Evolutionary conservation across 2,329 filamentous ascomycete species (phyloP).

Genomic region (Alternaria brassicicola): DNA sequence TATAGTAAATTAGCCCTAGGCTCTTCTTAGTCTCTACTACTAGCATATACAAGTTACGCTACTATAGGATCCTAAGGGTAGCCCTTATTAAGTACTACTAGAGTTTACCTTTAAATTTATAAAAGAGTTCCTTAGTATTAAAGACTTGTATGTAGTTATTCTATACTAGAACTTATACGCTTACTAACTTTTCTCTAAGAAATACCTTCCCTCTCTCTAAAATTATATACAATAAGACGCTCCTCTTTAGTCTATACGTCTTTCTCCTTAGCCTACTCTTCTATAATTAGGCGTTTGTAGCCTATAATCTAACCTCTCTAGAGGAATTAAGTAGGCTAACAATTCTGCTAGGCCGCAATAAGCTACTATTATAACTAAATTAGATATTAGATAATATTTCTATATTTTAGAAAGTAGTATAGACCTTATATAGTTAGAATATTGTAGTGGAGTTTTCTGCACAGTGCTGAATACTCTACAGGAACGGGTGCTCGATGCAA

Average conservation of each 20-base stretch:
- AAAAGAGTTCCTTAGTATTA: background rate
- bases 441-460: no score
- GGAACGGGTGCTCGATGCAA: no score
- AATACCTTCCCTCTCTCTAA: conserved; percentile 42
- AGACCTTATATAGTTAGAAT: background rate
- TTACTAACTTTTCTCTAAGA: background rate
- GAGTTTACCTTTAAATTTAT: conserved; percentile 15
- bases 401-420: conserved; percentile 24
- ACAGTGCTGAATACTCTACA: no score
- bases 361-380: conserved; percentile 7
- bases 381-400: conserved; percentile 4
- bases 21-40: conserved; percentile 15
- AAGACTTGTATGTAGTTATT: conserved; percentile 7
- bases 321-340: conserved; percentile 46
- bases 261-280: conserved; percentile 42
- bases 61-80: conserved; percentile 7
- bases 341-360: conserved; percentile 24
- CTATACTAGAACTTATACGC: background rate
- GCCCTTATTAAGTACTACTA: conserved; percentile 11
- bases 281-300: conserved; percentile 36
- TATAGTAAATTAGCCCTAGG: background rate
- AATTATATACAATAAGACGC: conserved; percentile 42
- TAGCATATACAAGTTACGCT: conserved; percentile 13
- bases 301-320: conserved; percentile 36
- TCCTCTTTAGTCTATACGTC: conserved; percentile 43